A percentile compares a stretch with the other conserved stretches of the same genome.
These are phyloP conservation scores for Aspergillus sclerotiicarbonarius DNA, from an alignment of 495 filamentous ascomycete species.

Conservation along the genomic window DNA sequence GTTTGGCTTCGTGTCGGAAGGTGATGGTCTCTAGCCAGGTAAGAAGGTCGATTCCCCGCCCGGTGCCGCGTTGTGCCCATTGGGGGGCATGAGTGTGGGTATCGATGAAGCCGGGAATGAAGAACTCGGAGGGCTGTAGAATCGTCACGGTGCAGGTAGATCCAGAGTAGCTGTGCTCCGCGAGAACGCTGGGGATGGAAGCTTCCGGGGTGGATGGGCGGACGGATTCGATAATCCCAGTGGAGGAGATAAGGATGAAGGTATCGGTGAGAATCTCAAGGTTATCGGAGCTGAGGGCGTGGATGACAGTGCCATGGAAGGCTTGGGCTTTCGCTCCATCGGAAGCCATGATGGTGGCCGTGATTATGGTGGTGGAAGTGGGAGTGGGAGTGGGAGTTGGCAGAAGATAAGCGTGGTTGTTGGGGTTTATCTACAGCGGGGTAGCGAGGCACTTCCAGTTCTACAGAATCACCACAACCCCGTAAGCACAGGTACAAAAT, in stretches of 20 bases:
- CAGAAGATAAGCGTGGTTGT: neutral
- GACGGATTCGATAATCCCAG: slow-evolving; percentile 44
- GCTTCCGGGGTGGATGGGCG: slow-evolving; percentile 37
- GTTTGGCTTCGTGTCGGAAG: slow-evolving; percentile 61
- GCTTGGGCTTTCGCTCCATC: neutral
- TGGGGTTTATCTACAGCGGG: slow-evolving; percentile 3
- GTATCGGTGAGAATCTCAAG: slow-evolving; percentile 51
- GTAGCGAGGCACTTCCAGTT: neutral
- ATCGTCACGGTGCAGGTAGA: slow-evolving; percentile 33
- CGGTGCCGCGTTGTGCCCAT: slow-evolving; percentile 59
- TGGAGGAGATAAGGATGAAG: slow-evolving; percentile 38
- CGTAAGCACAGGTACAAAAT: neutral
- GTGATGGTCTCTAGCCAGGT: slow-evolving; percentile 61
- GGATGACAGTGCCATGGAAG: slow-evolving; percentile 55
- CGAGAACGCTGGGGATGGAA: slow-evolving; percentile 35
- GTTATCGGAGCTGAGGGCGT: slow-evolving; percentile 36
- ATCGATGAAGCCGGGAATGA: slow-evolving; percentile 62
- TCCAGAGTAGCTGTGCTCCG: slow-evolving; percentile 34
- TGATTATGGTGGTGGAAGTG: neutral
- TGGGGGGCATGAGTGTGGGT: slow-evolving; percentile 67
- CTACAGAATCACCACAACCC: neutral
- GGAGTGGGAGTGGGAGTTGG: neutral
- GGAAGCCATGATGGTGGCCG: neutral
- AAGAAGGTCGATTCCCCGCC: slow-evolving; percentile 55
- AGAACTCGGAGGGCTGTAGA: slow-evolving; percentile 49